Percentiles rank a stretch among this genome's conserved stretches.
These are phyloP conservation scores for Trichocladium antarcticum DNA, from an alignment of 495 filamentous ascomycete species.

Conservation along the genomic window DNA sequence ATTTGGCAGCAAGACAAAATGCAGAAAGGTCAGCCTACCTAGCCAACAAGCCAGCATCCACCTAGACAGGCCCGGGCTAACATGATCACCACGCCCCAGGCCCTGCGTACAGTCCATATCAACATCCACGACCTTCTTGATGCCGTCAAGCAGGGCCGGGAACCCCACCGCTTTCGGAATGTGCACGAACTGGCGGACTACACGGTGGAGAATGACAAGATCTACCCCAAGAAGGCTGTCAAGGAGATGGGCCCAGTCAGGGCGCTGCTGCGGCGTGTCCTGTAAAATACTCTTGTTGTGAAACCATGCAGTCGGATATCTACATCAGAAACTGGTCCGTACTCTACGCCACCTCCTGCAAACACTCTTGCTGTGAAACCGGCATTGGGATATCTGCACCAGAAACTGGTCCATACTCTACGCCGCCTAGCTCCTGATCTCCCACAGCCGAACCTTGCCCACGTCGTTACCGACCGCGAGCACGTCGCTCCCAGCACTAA, in stretches of 20 bases:
- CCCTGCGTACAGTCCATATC: conserved; percentile 22
- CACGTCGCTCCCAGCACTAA: conserved; percentile 56
- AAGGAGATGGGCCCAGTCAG: conserved; percentile 25
- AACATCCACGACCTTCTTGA: conserved; percentile 33
- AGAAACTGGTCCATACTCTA: not conserved
- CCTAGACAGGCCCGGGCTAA: not conserved
- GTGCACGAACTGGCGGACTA: conserved; percentile 16
- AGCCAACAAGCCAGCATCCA: not conserved
- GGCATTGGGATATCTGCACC: not conserved
- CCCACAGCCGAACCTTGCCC: conserved; percentile 78
- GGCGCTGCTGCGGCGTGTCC: conserved; percentile 8
- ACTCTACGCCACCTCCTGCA: not conserved
- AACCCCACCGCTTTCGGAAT: conserved; percentile 16
- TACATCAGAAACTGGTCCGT: not conserved
- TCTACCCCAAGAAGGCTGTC: conserved; percentile 17
- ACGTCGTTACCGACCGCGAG: conserved; percentile 78
- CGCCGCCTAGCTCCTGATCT: conserved; percentile 44
- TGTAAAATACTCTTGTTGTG: not conserved
- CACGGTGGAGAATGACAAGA: conserved; percentile 6
- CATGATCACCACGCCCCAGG: conserved; percentile 6
- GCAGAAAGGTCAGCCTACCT: conserved; percentile 21
- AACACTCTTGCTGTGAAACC: too few relatives aligned
- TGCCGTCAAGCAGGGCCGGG: conserved; percentile 8
- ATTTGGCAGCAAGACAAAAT: conserved; percentile 27
- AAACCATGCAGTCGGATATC: too few relatives aligned